Evolutionary conservation across 257 asterid genomes (phyloP), one percentile per base, ranked within the genome.

Genomic region (Verbascum thapsus): DNA sequence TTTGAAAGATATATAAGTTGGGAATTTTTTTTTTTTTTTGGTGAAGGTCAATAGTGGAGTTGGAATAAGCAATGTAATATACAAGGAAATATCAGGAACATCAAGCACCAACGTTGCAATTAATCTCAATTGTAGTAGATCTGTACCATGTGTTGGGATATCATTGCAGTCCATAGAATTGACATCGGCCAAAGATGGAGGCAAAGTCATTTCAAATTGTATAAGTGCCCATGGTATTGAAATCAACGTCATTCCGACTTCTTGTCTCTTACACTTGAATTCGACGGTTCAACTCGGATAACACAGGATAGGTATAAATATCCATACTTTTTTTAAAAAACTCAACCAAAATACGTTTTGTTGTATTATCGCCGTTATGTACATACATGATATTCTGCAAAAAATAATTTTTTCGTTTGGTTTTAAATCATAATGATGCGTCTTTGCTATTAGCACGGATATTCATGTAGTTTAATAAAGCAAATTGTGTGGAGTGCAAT

Each of bases 111-210:
- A 73, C 1, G 53, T 75, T 0, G 90, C 86, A 3, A 79, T 86
- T 7, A 78, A 78, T 50, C 78, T 86, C 1, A 76, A 81, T 42
- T 86, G 95, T 76, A 86, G 95, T 40, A 55, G 32, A 17, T 51
- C 80, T 1, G 72, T 77, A 0, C 88, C 83, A 1, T 86, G 90
- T 52, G 10, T 20, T 9, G 78, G 64, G 3, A 79, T 83, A 59
- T 39, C 38, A 13, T 70, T 86, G 95, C 58, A 75, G 0, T 59
- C 53, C 1, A 74, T 86, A 58, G 70, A 66, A 4, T 22, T 86
- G 22, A 54, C 35, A 35, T 22, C 83, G 0, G 67, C 58, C 11
- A 15, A 3, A 6, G 6, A 11, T 8, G 85, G 81, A 53, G 71
- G 35, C 37, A 42, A 53, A 48, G 74, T 79, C 34, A 64, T 53